These are phyloP conservation scores for Xylaria sp. DNA, from an alignment of 2,329 filamentous ascomycete species.

Conservation along the genomic window DNA sequence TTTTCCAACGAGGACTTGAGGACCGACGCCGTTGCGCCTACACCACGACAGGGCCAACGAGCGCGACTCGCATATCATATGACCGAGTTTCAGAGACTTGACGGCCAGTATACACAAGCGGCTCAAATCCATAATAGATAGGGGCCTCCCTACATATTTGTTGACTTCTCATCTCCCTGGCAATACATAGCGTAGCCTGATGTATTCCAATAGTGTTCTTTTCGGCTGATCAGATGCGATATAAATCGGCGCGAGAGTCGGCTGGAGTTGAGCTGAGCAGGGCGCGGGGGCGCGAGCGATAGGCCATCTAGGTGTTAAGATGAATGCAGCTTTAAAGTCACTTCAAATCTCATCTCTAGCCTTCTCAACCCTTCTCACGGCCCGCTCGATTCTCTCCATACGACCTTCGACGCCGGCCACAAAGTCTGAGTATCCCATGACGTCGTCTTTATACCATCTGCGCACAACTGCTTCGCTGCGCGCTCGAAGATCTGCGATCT, in stretches of 20 bases:
- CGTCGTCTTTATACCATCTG: slow-evolving; percentile 77
- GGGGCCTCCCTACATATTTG: not conserved
- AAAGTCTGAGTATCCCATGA: slow-evolving; percentile 73
- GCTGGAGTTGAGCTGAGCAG: not conserved
- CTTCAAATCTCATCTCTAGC: slow-evolving; percentile 59
- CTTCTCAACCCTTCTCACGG: slow-evolving; percentile 71
- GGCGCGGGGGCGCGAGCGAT: not conserved
- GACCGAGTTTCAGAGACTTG: not conserved
- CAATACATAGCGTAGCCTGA: not conserved
- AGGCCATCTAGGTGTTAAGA: not conserved
- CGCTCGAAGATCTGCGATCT: slow-evolving; percentile 70
- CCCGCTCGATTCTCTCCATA: slow-evolving; percentile 71
- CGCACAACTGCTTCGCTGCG: slow-evolving; percentile 71
- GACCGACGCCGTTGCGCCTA: not conserved
- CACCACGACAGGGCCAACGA: not conserved
- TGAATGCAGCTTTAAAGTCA: not conserved
- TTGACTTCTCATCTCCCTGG: not conserved
- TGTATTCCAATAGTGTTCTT: not conserved
- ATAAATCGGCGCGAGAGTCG: not conserved
- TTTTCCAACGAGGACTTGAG: not conserved
- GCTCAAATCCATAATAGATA: not conserved
- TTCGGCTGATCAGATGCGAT: not conserved
- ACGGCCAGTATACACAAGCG: not conserved
- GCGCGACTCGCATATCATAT: not conserved
- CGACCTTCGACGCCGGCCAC: slow-evolving; percentile 78